phyloP scores from a whole-genome alignment of 768 basidiomycete species.

The Phanerochaete carnosa region DNA sequence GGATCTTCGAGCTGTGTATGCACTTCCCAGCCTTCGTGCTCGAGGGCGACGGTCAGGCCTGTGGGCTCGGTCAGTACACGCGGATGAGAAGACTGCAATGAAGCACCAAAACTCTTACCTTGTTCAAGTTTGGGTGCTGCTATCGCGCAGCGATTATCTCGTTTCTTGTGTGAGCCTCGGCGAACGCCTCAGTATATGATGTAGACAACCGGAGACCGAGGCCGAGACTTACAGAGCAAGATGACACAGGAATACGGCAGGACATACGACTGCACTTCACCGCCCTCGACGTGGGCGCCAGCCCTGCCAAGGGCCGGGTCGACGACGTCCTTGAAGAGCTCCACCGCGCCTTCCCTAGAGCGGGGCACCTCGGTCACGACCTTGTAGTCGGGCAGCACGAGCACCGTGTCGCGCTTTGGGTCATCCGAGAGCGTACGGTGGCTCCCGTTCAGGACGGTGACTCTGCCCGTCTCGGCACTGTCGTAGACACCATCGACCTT shows the following conservation, averaged over 20 bases:
- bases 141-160: constrained; percentile 90
- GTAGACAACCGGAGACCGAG: background rate
- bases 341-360: constrained; percentile 60
- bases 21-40: constrained; percentile 68
- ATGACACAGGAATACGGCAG: constrained; percentile 91
- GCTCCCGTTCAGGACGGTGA: constrained; percentile 83
- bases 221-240: constrained; percentile 68
- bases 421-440: constrained; percentile 70
- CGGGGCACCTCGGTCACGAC: constrained; percentile 71
- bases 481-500: constrained; percentile 50
- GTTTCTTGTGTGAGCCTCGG: constrained; percentile 86
- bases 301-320: constrained; percentile 53
- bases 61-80: constrained; percentile 30
- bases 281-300: constrained; percentile 41
- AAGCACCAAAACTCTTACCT: constrained; percentile 14
- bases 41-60: constrained; percentile 56
- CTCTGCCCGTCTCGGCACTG: constrained; percentile 47
- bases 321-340: constrained; percentile 63
- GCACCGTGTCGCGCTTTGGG: constrained; percentile 65
- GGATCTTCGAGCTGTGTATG: constrained; percentile 71
- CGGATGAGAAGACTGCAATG: constrained; percentile 27
- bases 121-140: constrained; percentile 82
- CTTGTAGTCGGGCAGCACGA: constrained; percentile 92
- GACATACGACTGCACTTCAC: constrained; percentile 63
- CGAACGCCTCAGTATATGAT: background rate